Conservation (phyloP, 2,329 filamentous ascomycete genomes). For the Pseudogymnoascus sp. region DNA sequence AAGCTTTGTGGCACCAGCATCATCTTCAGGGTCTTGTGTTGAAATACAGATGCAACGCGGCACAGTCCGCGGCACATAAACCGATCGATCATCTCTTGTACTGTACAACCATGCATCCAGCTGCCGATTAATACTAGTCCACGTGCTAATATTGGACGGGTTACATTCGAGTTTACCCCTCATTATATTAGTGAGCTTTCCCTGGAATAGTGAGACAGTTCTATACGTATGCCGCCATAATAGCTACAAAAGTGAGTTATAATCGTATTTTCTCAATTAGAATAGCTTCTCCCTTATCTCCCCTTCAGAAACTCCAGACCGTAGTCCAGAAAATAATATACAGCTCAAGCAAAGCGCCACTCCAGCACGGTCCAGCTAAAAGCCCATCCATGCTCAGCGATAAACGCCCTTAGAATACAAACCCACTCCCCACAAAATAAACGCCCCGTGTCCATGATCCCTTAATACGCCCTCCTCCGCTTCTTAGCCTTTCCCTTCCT, state of each 20-base stretch:
- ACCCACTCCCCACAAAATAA: not conserved
- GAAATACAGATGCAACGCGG: not conserved
- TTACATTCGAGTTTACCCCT: not conserved
- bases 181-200: not conserved
- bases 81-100: constrained; percentile 1
- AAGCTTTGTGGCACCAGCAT: not conserved
- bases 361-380: not conserved
- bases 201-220: not conserved
- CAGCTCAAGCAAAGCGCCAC: not conserved
- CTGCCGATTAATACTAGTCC: not conserved
- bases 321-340: not conserved
- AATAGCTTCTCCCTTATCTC: not conserved
- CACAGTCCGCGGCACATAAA: not conserved
- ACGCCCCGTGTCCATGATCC: not conserved
- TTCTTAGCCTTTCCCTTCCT: constrained; percentile 15
- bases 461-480: constrained; percentile 15
- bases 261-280: not conserved
- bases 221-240: not conserved
- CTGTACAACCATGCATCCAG: not conserved
- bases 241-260: not conserved
- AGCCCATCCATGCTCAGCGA: not conserved
- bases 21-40: not conserved
- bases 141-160: not conserved
- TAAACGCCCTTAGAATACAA: not conserved
- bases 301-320: not conserved